Percentiles rank a stretch among this genome's conserved stretches.
Evolutionary conservation across 805 yeast genomes (phyloP).

Genomic region (Candida easanensis): DNA sequence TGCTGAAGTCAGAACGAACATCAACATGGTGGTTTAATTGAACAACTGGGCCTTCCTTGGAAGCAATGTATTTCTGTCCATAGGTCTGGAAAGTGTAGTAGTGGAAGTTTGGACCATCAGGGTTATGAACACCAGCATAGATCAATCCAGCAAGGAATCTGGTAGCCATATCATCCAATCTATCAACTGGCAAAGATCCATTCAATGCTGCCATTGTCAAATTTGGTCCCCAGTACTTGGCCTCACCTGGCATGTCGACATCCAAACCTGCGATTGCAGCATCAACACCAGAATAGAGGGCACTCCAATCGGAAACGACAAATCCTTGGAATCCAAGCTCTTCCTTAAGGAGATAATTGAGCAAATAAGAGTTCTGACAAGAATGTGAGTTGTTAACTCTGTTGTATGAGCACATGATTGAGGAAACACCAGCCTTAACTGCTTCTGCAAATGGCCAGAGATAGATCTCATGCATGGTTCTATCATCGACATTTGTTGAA

Average conservation of each 20-base stretch:
- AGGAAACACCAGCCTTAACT: constrained; percentile 7
- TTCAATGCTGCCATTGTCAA: constrained; percentile 5
- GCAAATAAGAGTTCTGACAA: constrained; percentile 5
- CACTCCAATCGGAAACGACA: constrained; percentile 10
- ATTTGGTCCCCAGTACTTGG: constrained; percentile 6
- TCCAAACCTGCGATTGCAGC: constrained; percentile 6
- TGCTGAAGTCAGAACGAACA: constrained; percentile 35
- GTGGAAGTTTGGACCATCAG: constrained; percentile 33
- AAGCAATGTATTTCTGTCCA: constrained; percentile 35
- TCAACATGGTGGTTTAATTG: constrained; percentile 49
- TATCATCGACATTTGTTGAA: constrained; percentile 4
- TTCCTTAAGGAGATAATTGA: constrained; percentile 5
- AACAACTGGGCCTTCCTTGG: constrained; percentile 34
- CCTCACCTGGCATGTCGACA: constrained; percentile 7
- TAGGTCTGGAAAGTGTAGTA: constrained; percentile 39
- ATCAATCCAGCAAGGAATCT: constrained; percentile 23
- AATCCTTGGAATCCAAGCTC: constrained; percentile 11
- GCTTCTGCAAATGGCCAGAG: constrained; percentile 10
- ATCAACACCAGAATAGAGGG: constrained; percentile 6
- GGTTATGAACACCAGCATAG: constrained; percentile 42
- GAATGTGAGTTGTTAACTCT: constrained; percentile 8
- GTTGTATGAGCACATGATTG: constrained; percentile 9
- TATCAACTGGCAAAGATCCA: constrained; percentile 5
- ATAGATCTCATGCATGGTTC: constrained; percentile 8
- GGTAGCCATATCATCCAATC: constrained; percentile 7